Evolutionary conservation across 345 rosid species (phyloP), one percentile per base, ranked within the genome.

Genomic region (Melastoma malabathricum): DNA sequence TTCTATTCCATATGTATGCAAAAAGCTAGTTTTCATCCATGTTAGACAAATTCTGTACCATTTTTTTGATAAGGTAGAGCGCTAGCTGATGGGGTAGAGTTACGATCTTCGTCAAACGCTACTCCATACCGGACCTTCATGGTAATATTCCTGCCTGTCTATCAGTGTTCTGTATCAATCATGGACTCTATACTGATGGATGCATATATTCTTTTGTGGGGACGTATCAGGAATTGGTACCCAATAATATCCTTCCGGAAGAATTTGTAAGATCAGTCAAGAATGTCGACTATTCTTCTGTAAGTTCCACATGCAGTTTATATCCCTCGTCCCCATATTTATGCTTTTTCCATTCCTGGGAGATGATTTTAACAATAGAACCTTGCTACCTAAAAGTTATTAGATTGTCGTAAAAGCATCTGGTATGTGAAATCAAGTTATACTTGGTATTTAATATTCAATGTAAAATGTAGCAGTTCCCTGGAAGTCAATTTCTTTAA

Each of bases 31-130:
- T 63, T 16, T 27, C 31, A 27, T 27, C 31, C 31, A 6, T 27
- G 31, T 27, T 27, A 2, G 31, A 6, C 31, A 27, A 55, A 62
- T 43, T 49, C 46, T 56, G 44, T 46, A 54, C 6, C 45, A 54
- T 79, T 48, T 54, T 55, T 59, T 43, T 60, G 12, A 47, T 57
- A 61, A 89, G 97, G 89, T 83, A n/a, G n/a, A 59, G 59, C 77
- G 66, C 79, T 89, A 56, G 82, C 73, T 59, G 95, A 81, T 70
- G 95, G 90, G 50, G 77, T 75, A 22, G 62, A 10, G 53, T 74
- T 89, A 66, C 72, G 72, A 34, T 72, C 93, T 58, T 81, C 89
- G 57, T 88, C 97, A 59, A 89, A 89, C 72, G 95, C 95, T 39
- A 85, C 95, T 16, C 95, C 97, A 52, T 81, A 74, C 65, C 81